Evolutionary conservation across 805 yeast genomes (phyloP).

Genomic region (Saturnispora zaruensis): DNA sequence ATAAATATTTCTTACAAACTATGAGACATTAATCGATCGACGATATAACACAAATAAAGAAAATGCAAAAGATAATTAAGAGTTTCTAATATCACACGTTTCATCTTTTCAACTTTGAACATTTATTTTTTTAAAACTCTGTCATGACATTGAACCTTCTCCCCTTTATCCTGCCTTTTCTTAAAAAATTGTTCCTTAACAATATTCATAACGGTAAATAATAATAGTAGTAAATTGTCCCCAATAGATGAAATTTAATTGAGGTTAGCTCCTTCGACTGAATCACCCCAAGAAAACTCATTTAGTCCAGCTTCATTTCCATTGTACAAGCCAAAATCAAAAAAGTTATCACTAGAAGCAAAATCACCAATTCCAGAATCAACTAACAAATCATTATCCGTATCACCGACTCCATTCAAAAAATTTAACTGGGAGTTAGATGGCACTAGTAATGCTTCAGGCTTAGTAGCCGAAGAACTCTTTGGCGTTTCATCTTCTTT

Average conservation of each 20-base stretch:
- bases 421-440: conserved; percentile 4
- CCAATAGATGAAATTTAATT: not conserved
- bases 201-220: not conserved
- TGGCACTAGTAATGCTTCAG: not conserved
- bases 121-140: too few species aligned
- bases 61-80: not conserved
- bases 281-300: conserved; percentile 31
- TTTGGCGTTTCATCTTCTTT: not conserved
- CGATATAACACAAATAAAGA: not conserved
- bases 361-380: conserved; percentile 33
- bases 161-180: not conserved
- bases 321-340: conserved; percentile 24
- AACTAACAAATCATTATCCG: conserved; percentile 32
- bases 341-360: conserved; percentile 28
- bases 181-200: not conserved
- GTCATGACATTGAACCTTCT: too few species aligned
- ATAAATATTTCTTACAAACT: not conserved
- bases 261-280: conserved; percentile 25
- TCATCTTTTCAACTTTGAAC: not conserved
- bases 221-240: not conserved
- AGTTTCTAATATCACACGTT: not conserved
- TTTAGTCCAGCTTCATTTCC: conserved; percentile 28
- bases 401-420: conserved; percentile 32
- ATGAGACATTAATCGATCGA: conserved; percentile 1
- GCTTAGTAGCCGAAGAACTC: not conserved